Percentiles rank a stretch among this genome's conserved stretches.
phyloP scores from a whole-genome alignment of 352 stramenopile genomes.

The Phytophthora hybrid region DNA sequence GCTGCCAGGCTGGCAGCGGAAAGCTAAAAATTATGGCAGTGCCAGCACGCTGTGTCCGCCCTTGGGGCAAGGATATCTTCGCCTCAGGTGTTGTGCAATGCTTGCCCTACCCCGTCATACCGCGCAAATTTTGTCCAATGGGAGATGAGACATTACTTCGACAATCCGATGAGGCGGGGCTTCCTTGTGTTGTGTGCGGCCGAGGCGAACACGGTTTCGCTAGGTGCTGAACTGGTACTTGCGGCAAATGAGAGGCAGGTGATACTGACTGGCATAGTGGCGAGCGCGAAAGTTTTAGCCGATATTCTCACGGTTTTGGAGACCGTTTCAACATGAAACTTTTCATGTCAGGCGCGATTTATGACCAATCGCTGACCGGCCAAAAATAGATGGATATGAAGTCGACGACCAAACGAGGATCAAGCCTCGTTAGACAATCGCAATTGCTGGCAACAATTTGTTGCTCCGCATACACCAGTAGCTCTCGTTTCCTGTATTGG shows the following conservation, averaged over 20 bases:
- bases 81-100: not conserved
- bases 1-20: no score
- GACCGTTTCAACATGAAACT: not conserved
- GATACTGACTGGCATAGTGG: not conserved
- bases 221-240: not conserved
- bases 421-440: not conserved
- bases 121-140: conserved; percentile 2
- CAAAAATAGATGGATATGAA: not conserved
- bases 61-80: not conserved
- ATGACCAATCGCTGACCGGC: not conserved
- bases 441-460: not conserved
- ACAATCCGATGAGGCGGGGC: not conserved
- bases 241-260: not conserved
- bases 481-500: not conserved
- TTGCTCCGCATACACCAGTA: not conserved
- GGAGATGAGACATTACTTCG: not conserved
- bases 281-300: not conserved
- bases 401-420: not conserved
- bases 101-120: not conserved
- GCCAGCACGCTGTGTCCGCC: no score
- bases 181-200: not conserved
- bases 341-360: not conserved
- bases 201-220: not conserved
- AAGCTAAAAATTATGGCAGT: no score
- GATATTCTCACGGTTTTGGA: not conserved